Percentiles rank a stretch among this genome's conserved stretches.
These are phyloP conservation scores for Pseudozyma tsukubaensis DNA, from an alignment of 1,284 basidiomycete species.

Conservation along the genomic window DNA sequence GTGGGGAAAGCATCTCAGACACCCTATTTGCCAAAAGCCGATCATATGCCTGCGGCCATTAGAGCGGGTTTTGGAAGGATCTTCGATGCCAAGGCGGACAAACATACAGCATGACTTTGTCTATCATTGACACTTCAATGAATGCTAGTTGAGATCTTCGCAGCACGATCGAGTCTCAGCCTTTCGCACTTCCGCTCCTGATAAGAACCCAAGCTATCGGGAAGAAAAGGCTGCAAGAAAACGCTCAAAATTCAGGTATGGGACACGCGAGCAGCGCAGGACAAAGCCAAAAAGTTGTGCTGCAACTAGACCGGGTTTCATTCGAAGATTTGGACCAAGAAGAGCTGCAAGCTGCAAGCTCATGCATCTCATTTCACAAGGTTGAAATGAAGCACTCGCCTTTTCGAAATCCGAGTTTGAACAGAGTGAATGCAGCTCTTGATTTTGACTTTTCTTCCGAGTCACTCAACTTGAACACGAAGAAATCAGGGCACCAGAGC, in stretches of 20 bases:
- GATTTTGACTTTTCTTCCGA: background rate
- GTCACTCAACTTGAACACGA: background rate
- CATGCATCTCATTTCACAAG: slow-evolving; percentile 2
- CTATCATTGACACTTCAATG: no score
- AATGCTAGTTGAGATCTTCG: background rate
- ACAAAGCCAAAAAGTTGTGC: background rate
- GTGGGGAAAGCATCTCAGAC: no score
- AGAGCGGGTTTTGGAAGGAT: background rate
- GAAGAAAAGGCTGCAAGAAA: no score
- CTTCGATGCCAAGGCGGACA: background rate
- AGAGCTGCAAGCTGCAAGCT: background rate
- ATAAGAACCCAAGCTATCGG: background rate
- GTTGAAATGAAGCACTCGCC: background rate
- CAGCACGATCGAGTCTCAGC: background rate
- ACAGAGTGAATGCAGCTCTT: background rate
- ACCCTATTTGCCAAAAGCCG: no score
- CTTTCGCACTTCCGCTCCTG: background rate
- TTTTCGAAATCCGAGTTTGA: background rate
- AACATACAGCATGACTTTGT: no score
- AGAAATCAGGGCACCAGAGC: background rate
- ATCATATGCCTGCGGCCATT: background rate
- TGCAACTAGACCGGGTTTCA: slow-evolving; percentile 3
- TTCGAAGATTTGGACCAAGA: background rate
- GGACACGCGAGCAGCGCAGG: no score
- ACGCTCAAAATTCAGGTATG: no score